Conservation (phyloP, 306 rosid genomes). For the Prunus dulcis region DNA sequence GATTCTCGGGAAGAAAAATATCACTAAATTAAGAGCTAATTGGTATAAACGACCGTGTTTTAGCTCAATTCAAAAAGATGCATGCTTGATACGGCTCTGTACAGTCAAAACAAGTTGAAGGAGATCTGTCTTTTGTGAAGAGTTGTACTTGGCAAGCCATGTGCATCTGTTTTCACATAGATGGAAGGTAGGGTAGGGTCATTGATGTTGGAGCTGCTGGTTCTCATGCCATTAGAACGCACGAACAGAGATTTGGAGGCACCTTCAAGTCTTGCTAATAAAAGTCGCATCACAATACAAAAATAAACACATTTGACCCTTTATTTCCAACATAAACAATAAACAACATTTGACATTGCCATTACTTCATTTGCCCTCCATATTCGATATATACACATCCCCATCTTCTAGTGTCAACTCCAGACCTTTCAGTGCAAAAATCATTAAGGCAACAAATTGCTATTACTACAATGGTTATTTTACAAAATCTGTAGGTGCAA, state of each 20-base stretch:
- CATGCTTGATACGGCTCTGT: too few species aligned
- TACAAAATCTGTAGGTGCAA: background rate
- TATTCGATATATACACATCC: background rate
- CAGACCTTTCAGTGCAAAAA: background rate
- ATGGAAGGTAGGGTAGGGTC: constrained; percentile 33
- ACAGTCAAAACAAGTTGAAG: constrained; percentile 6
- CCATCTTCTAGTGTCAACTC: constrained; percentile 1
- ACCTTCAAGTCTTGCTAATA: background rate
- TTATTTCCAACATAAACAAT: background rate
- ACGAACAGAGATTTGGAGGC: background rate
- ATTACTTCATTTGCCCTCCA: background rate
- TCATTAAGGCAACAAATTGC: background rate
- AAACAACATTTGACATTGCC: background rate
- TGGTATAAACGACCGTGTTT: too few species aligned
- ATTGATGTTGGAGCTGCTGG: background rate
- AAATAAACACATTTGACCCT: background rate
- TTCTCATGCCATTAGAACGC: background rate
- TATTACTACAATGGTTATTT: background rate
- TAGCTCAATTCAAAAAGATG: too few species aligned
- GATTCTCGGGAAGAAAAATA: too few species aligned
- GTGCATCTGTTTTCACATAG: constrained; percentile 23
- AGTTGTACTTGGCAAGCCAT: constrained; percentile 24
- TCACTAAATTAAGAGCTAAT: too few species aligned
- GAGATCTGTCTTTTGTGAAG: background rate
- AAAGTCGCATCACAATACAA: background rate